Base-by-base conservation (phyloP, 306 rosid genomes). In the Cucumis melo region DNA sequence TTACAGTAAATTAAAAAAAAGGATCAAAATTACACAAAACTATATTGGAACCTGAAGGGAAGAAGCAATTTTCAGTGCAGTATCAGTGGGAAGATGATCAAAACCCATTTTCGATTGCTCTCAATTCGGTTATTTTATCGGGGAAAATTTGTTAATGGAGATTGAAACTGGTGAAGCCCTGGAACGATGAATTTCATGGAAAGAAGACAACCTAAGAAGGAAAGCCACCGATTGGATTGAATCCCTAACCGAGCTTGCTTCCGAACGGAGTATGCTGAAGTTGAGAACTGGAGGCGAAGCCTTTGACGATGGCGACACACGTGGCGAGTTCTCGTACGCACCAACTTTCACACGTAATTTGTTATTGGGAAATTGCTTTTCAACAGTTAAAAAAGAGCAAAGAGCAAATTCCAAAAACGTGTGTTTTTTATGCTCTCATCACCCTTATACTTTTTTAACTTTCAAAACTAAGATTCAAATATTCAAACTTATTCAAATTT, bases 51-150 rank as follows among this genome's bases (percentile, higher is more conserved):
- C 94, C 89, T 75, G 85, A 79, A 93, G 97, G 24, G 82, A 81
- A 17, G 91, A 88, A 76, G 85, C 92, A 50, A 93, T 89, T 73
- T 90, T 85, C 72, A 93, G 38, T 77, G 85, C 83, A 78, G 91
- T 79, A 57, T 91, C 97, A 27, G 85, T 76, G 11, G 98, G 90
- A 57, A 93, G 84, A 6, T 76, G 82, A 67, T 12, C 6, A 21
- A 73, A 27, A 12, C 62, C 77, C 77, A 73, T 71, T 48, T 83
- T 39, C 68, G 74, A 80, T 78, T 50, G 63, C 61, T 51, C 55
- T 56, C 79, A 62, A 54, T 78, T 54, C 36, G 17, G 17, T 65
- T 44, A 14, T 55, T 63, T 59, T 59, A 50, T 53, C 2, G 56
- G 60, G 65, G 16, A 20, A 14, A 24, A 29, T 14, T 48, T 48